These are phyloP conservation scores for Glaciozyma antarctica DNA, from an alignment of 768 basidiomycete genomes.

Conservation along the genomic window DNA sequence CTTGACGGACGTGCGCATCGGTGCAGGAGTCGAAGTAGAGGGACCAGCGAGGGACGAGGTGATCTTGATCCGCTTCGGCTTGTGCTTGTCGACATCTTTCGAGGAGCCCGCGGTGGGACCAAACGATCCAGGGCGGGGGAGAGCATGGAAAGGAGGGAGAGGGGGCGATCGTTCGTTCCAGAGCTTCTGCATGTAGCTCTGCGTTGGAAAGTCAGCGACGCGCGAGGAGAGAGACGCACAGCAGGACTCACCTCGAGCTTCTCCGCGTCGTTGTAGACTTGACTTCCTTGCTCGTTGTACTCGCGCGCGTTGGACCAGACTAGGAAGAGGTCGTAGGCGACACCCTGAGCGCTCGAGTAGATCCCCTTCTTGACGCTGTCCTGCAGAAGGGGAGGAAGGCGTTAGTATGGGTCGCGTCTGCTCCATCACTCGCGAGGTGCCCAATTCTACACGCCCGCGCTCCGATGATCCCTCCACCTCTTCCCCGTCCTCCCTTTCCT, in stretches of 20 bases:
- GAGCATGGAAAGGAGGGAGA: conserved; percentile 26
- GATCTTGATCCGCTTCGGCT: conserved; percentile 23
- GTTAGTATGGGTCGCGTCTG: not conserved
- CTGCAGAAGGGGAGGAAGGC: not conserved
- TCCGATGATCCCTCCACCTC: no score
- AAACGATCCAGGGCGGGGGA: conserved; percentile 15
- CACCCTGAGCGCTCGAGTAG: conserved; percentile 16
- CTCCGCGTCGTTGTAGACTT: conserved; percentile 28
- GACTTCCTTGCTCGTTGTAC: conserved; percentile 28
- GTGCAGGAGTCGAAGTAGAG: not conserved
- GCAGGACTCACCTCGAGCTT: conserved; percentile 18
- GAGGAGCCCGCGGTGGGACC: not conserved
- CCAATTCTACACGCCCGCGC: no score
- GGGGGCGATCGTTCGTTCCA: conserved; percentile 21
- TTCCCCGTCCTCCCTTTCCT: no score
- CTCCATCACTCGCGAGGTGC: no score
- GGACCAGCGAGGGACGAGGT: conserved; percentile 14
- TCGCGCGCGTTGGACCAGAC: conserved; percentile 29
- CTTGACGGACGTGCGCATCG: not conserved
- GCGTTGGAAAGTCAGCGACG: not conserved
- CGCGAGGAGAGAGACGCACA: not conserved
- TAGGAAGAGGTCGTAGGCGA: conserved; percentile 30
- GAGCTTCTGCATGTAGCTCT: conserved; percentile 17
- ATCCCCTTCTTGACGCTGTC: conserved; percentile 13
- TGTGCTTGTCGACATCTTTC: conserved; percentile 3